Evolutionary conservation across 2,329 filamentous ascomycete genomes (phyloP).

Genomic region (Cercospora sp.): DNA sequence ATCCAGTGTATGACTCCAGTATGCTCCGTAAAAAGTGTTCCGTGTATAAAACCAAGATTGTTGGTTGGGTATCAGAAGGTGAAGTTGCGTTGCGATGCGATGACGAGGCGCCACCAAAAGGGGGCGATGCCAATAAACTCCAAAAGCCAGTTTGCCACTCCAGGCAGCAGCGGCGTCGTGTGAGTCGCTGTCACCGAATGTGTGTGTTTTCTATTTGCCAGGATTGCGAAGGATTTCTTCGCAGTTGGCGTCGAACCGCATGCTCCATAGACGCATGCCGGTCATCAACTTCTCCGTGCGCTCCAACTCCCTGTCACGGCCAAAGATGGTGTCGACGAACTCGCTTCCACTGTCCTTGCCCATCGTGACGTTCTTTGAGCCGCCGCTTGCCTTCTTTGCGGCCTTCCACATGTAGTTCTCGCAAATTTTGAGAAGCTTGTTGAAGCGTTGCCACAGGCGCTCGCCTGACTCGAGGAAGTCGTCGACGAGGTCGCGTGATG

Average conservation of each 20-base stretch:
- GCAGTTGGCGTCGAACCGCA: slow-evolving; percentile 94
- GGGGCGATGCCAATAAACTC: slow-evolving; percentile 12
- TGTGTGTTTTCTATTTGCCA: slow-evolving; percentile 36
- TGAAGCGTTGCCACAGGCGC: slow-evolving; percentile 80
- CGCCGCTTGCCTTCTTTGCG: slow-evolving; percentile 67
- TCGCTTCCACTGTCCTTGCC: slow-evolving; percentile 90
- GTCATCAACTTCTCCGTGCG: slow-evolving; percentile 93
- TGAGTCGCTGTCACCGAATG: not conserved
- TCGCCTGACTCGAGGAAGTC: slow-evolving; percentile 91
- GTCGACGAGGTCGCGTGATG: slow-evolving; percentile 77
- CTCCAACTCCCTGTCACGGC: slow-evolving; percentile 83
- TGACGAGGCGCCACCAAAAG: slow-evolving; percentile 10
- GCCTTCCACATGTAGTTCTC: slow-evolving; percentile 95
- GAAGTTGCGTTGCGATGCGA: slow-evolving; percentile 4
- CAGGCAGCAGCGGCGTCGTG: slow-evolving; percentile 28
- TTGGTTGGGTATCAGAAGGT: slow-evolving; percentile 15
- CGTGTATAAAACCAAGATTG: not conserved
- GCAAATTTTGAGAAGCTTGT: slow-evolving; percentile 82
- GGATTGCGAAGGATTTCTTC: slow-evolving; percentile 74
- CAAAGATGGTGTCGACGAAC: slow-evolving; percentile 95
- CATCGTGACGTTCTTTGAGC: slow-evolving; percentile 67
- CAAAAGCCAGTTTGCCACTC: slow-evolving; percentile 22
- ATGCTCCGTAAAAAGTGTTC: slow-evolving; percentile 10
- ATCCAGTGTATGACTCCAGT: not conserved
- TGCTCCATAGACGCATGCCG: slow-evolving; percentile 81